A percentile compares a stretch with the other conserved stretches of the same genome.
These are phyloP conservation scores for Elsinoe fawcettii DNA, from an alignment of 2,329 filamentous ascomycete genomes.

Conservation along the genomic window DNA sequence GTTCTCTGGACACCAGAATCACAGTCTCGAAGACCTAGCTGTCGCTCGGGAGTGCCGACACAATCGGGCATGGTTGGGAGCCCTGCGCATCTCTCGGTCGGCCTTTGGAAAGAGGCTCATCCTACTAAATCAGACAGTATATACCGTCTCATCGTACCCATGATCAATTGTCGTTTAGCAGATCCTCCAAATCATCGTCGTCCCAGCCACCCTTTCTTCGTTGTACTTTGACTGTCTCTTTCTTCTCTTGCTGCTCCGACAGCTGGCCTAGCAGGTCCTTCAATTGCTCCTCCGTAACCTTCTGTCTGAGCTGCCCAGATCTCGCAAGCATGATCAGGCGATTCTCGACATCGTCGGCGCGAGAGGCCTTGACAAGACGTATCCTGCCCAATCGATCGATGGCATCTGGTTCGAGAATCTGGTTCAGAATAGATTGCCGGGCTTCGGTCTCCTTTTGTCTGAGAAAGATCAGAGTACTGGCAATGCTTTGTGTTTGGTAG, in stretches of 20 bases:
- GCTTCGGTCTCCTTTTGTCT: slow-evolving; percentile 53
- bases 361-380: slow-evolving; percentile 86
- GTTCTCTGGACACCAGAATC: no score
- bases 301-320: slow-evolving; percentile 73
- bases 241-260: slow-evolving; percentile 62
- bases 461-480: neutral
- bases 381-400: slow-evolving; percentile 90
- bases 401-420: slow-evolving; percentile 91
- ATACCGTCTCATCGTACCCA: no score
- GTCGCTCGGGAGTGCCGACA: no score
- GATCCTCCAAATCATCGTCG: slow-evolving; percentile 68
- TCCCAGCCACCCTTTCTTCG: slow-evolving; percentile 79
- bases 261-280: slow-evolving; percentile 85
- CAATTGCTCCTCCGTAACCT: slow-evolving; percentile 86
- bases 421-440: slow-evolving; percentile 68
- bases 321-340: slow-evolving; percentile 85
- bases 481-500: neutral
- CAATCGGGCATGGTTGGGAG: no score
- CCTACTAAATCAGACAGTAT: no score
- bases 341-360: slow-evolving; percentile 86
- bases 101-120: no score
- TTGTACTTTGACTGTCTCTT: slow-evolving; percentile 77
- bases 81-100: no score
- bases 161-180: slow-evolving; percentile 45
- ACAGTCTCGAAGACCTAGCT: no score